Evolutionary conservation across 176 grass and related monocot species (phyloP), one percentile per base, ranked within the genome.

Genomic region (Dendrocalamus sinicus): DNA sequence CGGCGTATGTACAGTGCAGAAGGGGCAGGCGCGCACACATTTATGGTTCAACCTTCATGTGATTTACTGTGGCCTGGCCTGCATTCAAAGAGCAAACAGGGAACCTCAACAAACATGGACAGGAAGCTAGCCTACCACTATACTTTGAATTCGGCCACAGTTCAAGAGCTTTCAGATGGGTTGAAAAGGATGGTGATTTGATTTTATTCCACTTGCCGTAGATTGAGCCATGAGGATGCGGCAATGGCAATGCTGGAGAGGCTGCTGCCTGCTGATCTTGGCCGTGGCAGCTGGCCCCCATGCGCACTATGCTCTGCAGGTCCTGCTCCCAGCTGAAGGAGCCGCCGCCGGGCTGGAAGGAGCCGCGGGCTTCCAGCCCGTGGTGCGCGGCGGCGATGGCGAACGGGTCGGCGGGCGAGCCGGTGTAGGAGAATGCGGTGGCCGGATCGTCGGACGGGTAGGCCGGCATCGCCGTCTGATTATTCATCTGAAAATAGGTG

Each of bases 31-130:
- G 4, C n/a, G 11, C 10, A 12, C n/a, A 30, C 73, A 85, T 81
- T 89, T 76, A 90, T 75, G 44, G 82, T 74, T 85, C 88, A 39
- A 68, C 83, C 88, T 85, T 85, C 76, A 69, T 85, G 76, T 85
- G 81, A 19, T 80, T 75, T 37, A 54, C 82, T 78, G 75, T 60
- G 37, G 45, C n/a, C 69, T 60, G 28, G 3, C 87, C 87, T 89
- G 87, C 87, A 60, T 58, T 75, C 45, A 75, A 28, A 13, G 22
- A 5, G 30, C 41, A 11, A 74, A 87, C 85, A 65, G 46, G 2
- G 16, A 73, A 32, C 19, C 53, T 80, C 78, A 75, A 41, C 85
- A 39, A 63, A 60, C 65, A 22, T 58, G 3, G 48, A 69, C 50
- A 8, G 30, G 12, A 57, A 60, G 13, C 70, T 50, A 73, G 12